Evolutionary conservation across 108 stramenopile genomes (phyloP), one percentile per base, ranked within the genome.

Genomic region (Mayamaea pseudoterrestris): DNA sequence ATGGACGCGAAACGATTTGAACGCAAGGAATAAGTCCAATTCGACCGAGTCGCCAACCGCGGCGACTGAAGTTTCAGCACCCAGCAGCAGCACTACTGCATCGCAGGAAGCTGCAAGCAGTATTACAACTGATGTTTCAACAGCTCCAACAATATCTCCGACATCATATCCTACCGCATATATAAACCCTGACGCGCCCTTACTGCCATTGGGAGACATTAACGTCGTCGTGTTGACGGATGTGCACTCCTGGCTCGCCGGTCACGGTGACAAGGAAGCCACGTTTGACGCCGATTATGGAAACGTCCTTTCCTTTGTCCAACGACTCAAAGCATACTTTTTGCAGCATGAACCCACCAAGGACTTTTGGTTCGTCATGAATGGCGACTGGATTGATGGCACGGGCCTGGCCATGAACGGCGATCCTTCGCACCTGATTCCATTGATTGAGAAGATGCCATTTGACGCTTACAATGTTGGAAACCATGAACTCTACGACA

Each of bases 221-320:
- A 86, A 81, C 34, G 47, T 86, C 16, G 31, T 85, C 17, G 69
- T 81, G 8, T 25, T 81, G 40, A 86, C 84, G 3, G 84, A 86
- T 45, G 74, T 70, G 2, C 84, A 86, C 64, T 69, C 74, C 21
- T 86, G 78, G 78, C 62, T 90, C 2, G 65, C 35, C 28, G 71
- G 74, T 6, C 76, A 74, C 32, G 43, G 53, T 18, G 52, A 37
- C 12, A 69, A 81, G 32, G 77, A 78, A 51, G 66, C 69, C 0
- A 7, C 49, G 11, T 40, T 68, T 27, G 58, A 90, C 66, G 78
- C 65, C 12, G 78, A 90, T 53, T 80, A 73, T 53, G 87, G 87
- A 0, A 49, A 75, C 31, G 67, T 90, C 13, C 39, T 83, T 20
- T 66, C 63, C 26, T 81, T 82, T 53, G 78, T 78, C 40, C 60